Evolutionary conservation across 2,329 filamentous ascomycete genomes (phyloP).

Genomic region (Epichloe sylvatica): DNA sequence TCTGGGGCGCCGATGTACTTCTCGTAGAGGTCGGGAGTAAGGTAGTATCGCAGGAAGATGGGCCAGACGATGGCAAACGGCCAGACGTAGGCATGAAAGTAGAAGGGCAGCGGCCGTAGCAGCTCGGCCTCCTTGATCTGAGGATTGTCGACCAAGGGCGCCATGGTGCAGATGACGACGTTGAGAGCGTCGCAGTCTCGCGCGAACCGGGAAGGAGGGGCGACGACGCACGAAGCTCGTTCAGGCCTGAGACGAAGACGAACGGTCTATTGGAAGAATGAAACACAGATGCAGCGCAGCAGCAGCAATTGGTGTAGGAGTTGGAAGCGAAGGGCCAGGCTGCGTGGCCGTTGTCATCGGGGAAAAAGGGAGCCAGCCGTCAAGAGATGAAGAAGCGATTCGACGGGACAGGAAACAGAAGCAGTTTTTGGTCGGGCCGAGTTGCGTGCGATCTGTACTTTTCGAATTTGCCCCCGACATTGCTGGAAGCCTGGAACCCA

Average conservation of each 20-base stretch:
- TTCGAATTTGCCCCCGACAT: neutral
- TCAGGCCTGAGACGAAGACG: neutral
- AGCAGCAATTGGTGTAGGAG: neutral
- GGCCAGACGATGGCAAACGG: slow-evolving; percentile 90
- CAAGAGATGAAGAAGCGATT: neutral
- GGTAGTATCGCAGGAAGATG: slow-evolving; percentile 75
- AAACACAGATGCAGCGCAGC: neutral
- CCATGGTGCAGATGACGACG: slow-evolving; percentile 31
- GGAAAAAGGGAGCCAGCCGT: neutral
- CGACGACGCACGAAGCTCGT: neutral
- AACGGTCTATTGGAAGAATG: neutral
- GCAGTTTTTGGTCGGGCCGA: no score
- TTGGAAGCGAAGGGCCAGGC: neutral
- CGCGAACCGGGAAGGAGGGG: neutral
- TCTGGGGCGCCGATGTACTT: slow-evolving; percentile 85
- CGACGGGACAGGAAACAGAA: neutral
- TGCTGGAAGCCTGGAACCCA: neutral
- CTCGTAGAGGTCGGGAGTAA: slow-evolving; percentile 71
- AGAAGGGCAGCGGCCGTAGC: slow-evolving; percentile 69
- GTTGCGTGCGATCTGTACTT: slow-evolving; percentile 2
- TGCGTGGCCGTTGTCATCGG: slow-evolving; percentile 3
- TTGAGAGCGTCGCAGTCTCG: slow-evolving; percentile 1
- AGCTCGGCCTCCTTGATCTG: slow-evolving; percentile 82
- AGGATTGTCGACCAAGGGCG: slow-evolving; percentile 77
- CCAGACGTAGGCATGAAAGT: slow-evolving; percentile 82